Evolutionary conservation across 2,329 filamentous ascomycete genomes (phyloP).

Genomic region (Fusarium azukiicola): DNA sequence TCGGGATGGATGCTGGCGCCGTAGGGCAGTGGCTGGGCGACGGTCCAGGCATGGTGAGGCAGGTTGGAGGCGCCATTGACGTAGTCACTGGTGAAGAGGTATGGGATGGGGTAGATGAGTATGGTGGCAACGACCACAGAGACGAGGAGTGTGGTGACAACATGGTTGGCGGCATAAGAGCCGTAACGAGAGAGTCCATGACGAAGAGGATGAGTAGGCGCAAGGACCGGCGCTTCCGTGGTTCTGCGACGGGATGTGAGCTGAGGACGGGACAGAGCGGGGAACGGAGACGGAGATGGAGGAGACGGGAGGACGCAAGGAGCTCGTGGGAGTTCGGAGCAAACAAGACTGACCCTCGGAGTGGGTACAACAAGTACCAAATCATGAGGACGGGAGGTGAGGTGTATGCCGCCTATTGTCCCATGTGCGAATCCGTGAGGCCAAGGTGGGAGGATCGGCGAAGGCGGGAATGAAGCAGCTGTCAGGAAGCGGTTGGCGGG

Average conservation of each 20-base stretch:
- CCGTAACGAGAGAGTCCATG: slow-evolving; percentile 84
- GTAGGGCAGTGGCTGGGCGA: slow-evolving; percentile 81
- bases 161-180: slow-evolving; percentile 85
- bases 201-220: slow-evolving; percentile 83
- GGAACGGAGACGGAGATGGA: slow-evolving; percentile 28
- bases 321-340: slow-evolving; percentile 33
- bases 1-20: slow-evolving; percentile 77
- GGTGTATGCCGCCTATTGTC: slow-evolving; percentile 42
- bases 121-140: slow-evolving; percentile 86
- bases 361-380: slow-evolving; percentile 89
- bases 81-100: slow-evolving; percentile 87
- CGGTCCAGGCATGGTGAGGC: slow-evolving; percentile 91
- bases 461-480: slow-evolving; percentile 28
- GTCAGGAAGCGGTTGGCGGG: slow-evolving; percentile 45
- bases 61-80: slow-evolving; percentile 86
- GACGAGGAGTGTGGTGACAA: slow-evolving; percentile 86
- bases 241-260: slow-evolving; percentile 74
- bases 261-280: slow-evolving; percentile 34
- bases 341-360: slow-evolving; percentile 83
- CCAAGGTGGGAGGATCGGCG: slow-evolving; percentile 28
- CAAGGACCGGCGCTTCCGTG: slow-evolving; percentile 85
- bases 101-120: slow-evolving; percentile 87
- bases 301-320: slow-evolving; percentile 36
- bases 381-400: slow-evolving; percentile 75
- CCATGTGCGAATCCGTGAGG: slow-evolving; percentile 47